A percentile compares a stretch with the other conserved stretches of the same genome.
Conservation (phyloP, 106 monocot genomes). For the Platanthera zijinensis region DNA sequence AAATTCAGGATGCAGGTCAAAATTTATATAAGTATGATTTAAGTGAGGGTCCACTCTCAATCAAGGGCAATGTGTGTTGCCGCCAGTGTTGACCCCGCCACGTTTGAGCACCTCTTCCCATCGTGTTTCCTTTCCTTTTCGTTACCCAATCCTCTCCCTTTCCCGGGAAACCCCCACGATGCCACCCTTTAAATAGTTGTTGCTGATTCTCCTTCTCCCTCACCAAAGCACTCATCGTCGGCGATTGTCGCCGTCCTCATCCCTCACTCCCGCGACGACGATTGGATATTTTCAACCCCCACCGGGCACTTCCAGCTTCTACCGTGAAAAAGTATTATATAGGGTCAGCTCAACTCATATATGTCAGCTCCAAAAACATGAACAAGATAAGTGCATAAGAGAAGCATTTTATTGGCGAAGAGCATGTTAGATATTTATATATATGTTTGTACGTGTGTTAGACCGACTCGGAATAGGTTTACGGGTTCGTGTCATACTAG, state of each 20-base stretch:
- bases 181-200: constrained; percentile 48
- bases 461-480: no score
- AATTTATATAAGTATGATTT: no score
- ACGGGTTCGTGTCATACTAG: no score
- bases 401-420: no score
- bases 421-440: no score
- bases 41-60: no score
- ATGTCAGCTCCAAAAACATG: no score
- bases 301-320: constrained; percentile 66
- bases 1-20: no score
- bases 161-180: constrained; percentile 11
- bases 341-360: no score
- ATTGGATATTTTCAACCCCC: constrained; percentile 70
- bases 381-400: no score
- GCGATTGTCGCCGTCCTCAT: constrained; percentile 50
- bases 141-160: constrained; percentile 38
- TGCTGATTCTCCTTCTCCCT: constrained; percentile 43
- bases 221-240: background rate
- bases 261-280: constrained; percentile 49
- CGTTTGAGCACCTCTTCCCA: constrained; percentile 40
- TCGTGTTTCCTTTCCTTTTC: constrained; percentile 52
- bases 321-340: no score
- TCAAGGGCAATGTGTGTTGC: background rate
- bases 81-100: constrained; percentile 3
- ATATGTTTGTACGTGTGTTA: no score